Conservation (phyloP, 306 rosid genomes). For the Begonia fuchsioides region DNA sequence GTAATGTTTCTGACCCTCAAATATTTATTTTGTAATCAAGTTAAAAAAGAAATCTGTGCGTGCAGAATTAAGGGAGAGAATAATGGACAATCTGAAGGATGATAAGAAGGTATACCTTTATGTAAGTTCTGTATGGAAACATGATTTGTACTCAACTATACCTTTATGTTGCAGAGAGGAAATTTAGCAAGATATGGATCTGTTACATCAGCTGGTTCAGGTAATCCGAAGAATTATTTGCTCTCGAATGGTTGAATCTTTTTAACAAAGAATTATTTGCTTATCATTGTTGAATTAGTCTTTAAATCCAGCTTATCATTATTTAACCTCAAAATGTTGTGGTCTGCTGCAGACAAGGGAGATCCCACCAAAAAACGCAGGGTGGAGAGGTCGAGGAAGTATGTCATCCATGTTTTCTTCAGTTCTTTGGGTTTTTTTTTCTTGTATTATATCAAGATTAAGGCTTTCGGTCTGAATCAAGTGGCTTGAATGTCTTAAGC, state of each 20-base stretch:
- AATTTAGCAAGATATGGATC: slow-evolving; percentile 70
- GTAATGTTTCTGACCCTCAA: not conserved
- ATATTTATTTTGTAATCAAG: no score
- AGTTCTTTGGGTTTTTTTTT: no score
- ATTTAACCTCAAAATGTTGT: slow-evolving; percentile 18
- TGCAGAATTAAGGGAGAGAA: slow-evolving; percentile 76
- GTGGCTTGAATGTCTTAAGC: no score
- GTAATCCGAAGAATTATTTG: no score
- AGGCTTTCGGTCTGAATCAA: no score
- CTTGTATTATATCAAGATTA: no score
- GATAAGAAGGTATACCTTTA: slow-evolving; percentile 51
- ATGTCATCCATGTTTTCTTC: slow-evolving; percentile 15
- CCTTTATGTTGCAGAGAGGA: slow-evolving; percentile 35
- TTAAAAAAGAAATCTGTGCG: no score
- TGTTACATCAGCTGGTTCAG: slow-evolving; percentile 60
- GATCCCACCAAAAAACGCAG: slow-evolving; percentile 86
- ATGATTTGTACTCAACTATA: slow-evolving; percentile 2
- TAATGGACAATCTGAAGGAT: slow-evolving; percentile 69
- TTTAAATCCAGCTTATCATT: not conserved
- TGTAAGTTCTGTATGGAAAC: slow-evolving; percentile 1
- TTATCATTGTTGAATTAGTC: no score
- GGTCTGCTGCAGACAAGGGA: slow-evolving; percentile 51
- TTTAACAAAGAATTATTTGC: no score
- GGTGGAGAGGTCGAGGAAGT: slow-evolving; percentile 93
- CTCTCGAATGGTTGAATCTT: no score